Base-by-base conservation (phyloP, 2,329 filamentous ascomycete species). In the Arthroderma sp. region DNA sequence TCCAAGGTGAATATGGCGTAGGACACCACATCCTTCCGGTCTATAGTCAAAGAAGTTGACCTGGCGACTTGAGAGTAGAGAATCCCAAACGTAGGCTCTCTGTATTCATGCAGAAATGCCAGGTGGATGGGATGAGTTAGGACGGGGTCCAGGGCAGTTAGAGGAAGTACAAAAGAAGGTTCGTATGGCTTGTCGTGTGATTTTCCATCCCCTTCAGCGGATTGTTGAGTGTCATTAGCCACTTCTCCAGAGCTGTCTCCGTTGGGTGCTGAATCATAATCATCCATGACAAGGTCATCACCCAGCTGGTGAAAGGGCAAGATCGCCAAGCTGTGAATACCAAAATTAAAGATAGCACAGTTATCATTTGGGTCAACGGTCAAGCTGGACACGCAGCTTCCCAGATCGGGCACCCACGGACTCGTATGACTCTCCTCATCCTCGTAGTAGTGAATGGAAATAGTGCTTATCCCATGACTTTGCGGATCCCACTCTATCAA, bases 391-490 rank as follows among this genome's bases (percentile, higher is more conserved):
- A 84, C 80, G 68, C 86, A 89, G 61, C 87, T 82, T 68, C 82
- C 83, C 66, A 94, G 75, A 57, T 86, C 81, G 55, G 86, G 80
- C 54, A 86, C 84, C 86, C 90, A 96, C 0, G 91, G 91, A 61
- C 83, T 86, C 56, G 86, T 84, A 63, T 86, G 83, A 61, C 91
- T 77, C 68, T 95, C 91, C 67, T 96, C 91, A 70, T 93, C 88
- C 71, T 98, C 93, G 74, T 97, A 98, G 77, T 91, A 97, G 75
- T 98, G 93, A 66, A 98, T 91, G 55, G 91, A 97, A 61, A 93
- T 82, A 56, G 91, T 97, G 65, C 86, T 84, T 65, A 97, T 84
- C 55, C 82, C 81, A 71, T 87, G 80, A 63, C 82, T 83, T 68
- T 86, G 83, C 7, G 88, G 84, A 69, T 97, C 88, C 93, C 93